A percentile compares a stretch with the other conserved stretches of the same genome.
Evolutionary conservation across 2,329 filamentous ascomycete species (phyloP).

Genomic region (Byssoonygena ceratinophila): DNA sequence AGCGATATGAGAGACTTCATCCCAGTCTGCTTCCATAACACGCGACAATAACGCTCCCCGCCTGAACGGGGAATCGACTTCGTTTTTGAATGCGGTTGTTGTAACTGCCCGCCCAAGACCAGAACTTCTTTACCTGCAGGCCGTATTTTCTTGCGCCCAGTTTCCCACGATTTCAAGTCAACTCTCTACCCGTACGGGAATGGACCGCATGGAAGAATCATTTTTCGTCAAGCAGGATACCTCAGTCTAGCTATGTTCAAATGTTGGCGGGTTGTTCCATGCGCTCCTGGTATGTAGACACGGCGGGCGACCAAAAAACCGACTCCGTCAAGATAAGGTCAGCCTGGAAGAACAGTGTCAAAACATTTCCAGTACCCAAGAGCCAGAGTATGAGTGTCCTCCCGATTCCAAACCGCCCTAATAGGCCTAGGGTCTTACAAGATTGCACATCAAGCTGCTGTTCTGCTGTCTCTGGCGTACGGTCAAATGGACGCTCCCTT

Average conservation of each 20-base stretch:
- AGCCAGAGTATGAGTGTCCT: background rate
- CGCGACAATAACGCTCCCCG: background rate
- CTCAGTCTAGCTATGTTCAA: background rate
- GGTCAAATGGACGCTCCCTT: background rate
- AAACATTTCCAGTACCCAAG: background rate
- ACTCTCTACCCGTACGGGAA: conserved; percentile 24
- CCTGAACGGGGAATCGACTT: background rate
- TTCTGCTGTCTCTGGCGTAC: background rate
- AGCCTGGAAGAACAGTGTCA: background rate
- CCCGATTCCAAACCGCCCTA: background rate
- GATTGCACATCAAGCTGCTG: background rate
- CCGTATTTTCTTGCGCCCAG: background rate
- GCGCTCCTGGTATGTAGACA: background rate
- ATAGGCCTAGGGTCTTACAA: background rate
- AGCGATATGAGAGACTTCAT: conserved; percentile 67
- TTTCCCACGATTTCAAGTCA: background rate
- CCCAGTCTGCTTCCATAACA: conserved; percentile 40
- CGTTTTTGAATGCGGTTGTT: background rate
- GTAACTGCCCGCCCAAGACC: too few species aligned
- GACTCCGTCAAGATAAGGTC: background rate
- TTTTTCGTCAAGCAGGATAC: conserved; percentile 17
- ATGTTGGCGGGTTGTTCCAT: background rate
- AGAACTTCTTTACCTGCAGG: background rate
- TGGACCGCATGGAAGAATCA: conserved; percentile 27
- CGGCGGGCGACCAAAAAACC: background rate